Evolutionary conservation across 2,329 filamentous ascomycete genomes (phyloP).

Genomic region (Colletotrichum sp.): DNA sequence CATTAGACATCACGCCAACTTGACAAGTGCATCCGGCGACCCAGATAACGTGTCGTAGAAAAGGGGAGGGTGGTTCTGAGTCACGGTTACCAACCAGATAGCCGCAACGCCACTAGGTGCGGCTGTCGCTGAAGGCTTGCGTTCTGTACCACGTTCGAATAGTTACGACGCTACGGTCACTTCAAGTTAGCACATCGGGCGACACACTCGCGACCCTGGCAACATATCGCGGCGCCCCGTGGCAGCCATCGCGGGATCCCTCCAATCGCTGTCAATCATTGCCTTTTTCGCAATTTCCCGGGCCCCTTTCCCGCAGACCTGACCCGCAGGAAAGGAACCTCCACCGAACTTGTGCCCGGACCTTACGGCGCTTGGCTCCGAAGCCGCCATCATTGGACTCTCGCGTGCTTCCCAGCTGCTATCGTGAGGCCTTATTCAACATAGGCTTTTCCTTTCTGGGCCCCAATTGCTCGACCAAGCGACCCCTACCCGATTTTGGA

Average conservation of each 20-base stretch:
- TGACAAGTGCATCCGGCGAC: not conserved
- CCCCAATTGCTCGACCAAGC: not conserved
- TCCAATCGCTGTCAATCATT: constrained; percentile 18
- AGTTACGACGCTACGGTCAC: not conserved
- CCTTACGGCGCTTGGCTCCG: constrained; percentile 2
- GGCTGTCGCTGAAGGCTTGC: not conserved
- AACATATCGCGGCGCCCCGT: not conserved
- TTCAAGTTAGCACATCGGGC: constrained; percentile 8
- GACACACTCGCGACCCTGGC: not conserved
- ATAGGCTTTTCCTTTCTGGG: not conserved
- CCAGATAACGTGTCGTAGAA: not conserved
- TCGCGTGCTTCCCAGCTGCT: not conserved
- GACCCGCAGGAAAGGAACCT: not conserved
- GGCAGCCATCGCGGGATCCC: constrained; percentile 6
- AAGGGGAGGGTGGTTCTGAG: not conserved
- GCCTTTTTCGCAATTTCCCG: constrained; percentile 19
- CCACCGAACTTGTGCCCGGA: constrained; percentile 1
- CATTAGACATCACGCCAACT: not conserved
- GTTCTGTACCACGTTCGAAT: not conserved
- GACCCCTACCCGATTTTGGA: not conserved
- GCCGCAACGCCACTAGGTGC: not conserved
- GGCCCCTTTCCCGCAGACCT: constrained; percentile 1
- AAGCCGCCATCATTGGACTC: not conserved
- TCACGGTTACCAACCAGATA: not conserved
- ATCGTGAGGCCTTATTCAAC: not conserved